Conservation (phyloP, 2,329 filamentous ascomycete genomes). For the Ophiostoma montium region DNA sequence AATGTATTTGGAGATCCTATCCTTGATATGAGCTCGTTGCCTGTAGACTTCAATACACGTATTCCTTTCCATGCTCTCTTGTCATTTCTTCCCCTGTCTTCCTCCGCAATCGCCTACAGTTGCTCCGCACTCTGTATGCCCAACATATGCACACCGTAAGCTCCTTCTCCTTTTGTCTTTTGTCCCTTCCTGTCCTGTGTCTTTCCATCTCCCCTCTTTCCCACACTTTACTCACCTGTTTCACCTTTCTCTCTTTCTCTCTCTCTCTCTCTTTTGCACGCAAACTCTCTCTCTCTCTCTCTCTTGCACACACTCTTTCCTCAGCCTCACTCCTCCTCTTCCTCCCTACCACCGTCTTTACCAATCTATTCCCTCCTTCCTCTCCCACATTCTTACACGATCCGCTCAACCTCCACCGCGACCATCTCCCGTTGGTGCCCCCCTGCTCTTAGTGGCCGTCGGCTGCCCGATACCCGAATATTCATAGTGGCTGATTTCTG, state of each 20-base stretch:
- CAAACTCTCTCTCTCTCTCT: neutral
- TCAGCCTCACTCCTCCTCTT: neutral
- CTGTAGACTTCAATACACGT: no score
- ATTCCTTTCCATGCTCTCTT: neutral
- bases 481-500: neutral
- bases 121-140: no score
- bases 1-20: no score
- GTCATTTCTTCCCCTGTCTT: neutral
- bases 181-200: neutral
- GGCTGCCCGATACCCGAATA: constrained; percentile 2
- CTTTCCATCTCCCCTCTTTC: neutral
- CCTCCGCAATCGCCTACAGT: no score
- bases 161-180: neutral
- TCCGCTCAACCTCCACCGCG: neutral
- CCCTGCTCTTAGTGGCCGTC: constrained; percentile 7
- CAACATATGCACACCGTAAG: no score
- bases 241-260: neutral
- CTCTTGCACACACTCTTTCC: neutral
- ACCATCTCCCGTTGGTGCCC: constrained; percentile 2
- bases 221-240: neutral
- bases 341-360: neutral
- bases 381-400: neutral
- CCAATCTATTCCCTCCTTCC: neutral
- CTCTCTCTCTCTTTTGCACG: neutral
- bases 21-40: no score